Conservation (phyloP, 2,329 filamentous ascomycete species). For the Fusarium tupiense region DNA sequence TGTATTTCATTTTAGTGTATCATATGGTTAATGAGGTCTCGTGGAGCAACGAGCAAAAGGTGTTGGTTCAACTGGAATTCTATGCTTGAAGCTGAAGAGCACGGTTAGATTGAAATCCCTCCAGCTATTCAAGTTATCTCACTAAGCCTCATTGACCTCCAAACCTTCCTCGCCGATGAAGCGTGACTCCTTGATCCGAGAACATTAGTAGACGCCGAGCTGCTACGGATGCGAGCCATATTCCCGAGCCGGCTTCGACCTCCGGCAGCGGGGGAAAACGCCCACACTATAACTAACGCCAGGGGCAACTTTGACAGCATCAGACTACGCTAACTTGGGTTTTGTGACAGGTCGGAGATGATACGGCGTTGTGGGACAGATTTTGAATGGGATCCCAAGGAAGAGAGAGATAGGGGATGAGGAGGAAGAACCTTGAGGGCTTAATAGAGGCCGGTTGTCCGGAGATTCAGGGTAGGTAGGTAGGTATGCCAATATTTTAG, state of each 20-base stretch:
- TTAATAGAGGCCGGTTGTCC: background rate
- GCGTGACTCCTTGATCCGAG: background rate
- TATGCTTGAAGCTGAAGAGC: background rate
- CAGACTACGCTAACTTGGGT: background rate
- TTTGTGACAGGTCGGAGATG: constrained; percentile 25
- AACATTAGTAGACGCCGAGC: background rate
- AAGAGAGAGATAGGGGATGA: background rate
- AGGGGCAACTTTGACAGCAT: constrained; percentile 6
- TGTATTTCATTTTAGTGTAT: background rate
- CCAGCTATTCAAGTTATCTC: background rate
- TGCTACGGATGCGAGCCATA: background rate
- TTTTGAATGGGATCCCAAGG: background rate
- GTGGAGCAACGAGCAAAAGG: background rate
- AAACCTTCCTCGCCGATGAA: background rate
- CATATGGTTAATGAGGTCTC: background rate
- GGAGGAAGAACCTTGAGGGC: constrained; percentile 28
- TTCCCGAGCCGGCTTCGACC: constrained; percentile 21
- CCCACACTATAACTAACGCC: constrained; percentile 19
- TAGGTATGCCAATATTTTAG: background rate
- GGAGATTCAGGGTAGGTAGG: background rate
- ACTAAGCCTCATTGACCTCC: background rate
- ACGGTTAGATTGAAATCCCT: background rate
- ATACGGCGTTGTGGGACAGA: constrained; percentile 23
- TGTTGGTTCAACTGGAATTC: background rate
- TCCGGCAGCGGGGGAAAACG: background rate